Evolutionary conservation across 495 filamentous ascomycete genomes (phyloP), one percentile per base, ranked within the genome.

Genomic region (Halenospora varia): DNA sequence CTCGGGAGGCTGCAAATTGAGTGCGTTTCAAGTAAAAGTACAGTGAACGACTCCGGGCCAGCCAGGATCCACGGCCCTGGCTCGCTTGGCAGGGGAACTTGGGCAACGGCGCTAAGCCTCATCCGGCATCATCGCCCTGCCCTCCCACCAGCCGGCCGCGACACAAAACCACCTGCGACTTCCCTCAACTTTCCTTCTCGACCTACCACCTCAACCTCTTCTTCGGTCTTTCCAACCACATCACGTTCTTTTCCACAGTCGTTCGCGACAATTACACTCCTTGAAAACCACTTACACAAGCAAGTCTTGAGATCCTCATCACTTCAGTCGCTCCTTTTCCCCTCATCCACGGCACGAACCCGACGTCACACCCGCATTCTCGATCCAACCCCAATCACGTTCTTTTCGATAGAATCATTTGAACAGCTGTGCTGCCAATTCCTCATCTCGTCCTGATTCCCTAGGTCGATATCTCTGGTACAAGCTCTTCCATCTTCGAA

Each of bases 311-410:
- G 55, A 62, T 57, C 61, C 62, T 59, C 60, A 63, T 45, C 57
- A 54, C 54, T 56, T 59, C 66, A 67, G 71, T 67, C 76, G 69
- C 69, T 78, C 76, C 67, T 70, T 71, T 56, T 62, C 18, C 4
- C 47, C 47, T 8, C 23, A 10, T 25, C 20, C 18, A 49, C 20
- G 25, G 19, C 23, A 49, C 42, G 17, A 60, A 49, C 53, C 24
- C 48, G 59, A 23, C 56, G 41, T 53, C 54, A 51, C 48, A 48
- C 62, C 53, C 61, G 61, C 62, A 66, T 60, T 62, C 55, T 68
- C 69, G 67, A 67, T 72, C 68, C 57, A 64, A 69, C 55, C 59
- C 55, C 51, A 42, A 60, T 25, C 51, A 53, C 47, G 56, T 56
- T 53, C 62, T 70, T 66, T 68, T 73, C 62, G 67, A 65, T 48